Base-by-base conservation (phyloP, 257 asterid genomes). In the Asclepias syriaca region DNA sequence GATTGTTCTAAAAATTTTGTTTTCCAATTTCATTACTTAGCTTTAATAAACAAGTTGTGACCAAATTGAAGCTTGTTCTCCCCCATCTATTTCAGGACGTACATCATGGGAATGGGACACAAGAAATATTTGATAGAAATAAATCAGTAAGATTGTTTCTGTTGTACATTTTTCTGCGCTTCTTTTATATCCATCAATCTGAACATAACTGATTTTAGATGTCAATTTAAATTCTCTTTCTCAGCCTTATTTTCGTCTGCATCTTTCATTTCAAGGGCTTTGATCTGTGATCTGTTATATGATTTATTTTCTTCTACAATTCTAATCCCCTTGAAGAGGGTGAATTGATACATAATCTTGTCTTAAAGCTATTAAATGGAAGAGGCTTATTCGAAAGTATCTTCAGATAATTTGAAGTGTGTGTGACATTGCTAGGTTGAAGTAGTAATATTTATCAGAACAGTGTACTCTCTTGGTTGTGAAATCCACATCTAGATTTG, bases 71-170 rank as follows among this genome's bases (percentile, higher is more conserved):
- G 32, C 34, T 29, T 68, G 49, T 70, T 76, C 57, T 76, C 75
- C 48, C 66, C 8, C 60, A 43, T 80, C 63, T 53, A 75, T 77
- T 65, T 71, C 87, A 95, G 99, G 99, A 95, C 84, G 99, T 95
- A 50, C 99, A 95, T 85, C 99, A 95, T 65, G 99, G 99, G 73
- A 95, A 95, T 78, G 99, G 99, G 71, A 95, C 99, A 66, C 99
- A 95, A 83, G 98, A 95, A 86, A 90, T 95, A 80, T 95, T 92
- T 81, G 93, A 95, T 77, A 85, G 80, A 75, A 86, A 84, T 83
- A 90, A 87, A 83, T 92, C 97, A 81, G 98, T 95, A 69, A 74
- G 99, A 75, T 51, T 29, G 24, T 29, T 34, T 22, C 1, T 32
- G 34, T 21, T 39, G 10, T 53, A 29, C 19, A 22, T 48, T 59